Conservation (phyloP, 164 flowering plant species). For the Cinnamomum micranthum region DNA sequence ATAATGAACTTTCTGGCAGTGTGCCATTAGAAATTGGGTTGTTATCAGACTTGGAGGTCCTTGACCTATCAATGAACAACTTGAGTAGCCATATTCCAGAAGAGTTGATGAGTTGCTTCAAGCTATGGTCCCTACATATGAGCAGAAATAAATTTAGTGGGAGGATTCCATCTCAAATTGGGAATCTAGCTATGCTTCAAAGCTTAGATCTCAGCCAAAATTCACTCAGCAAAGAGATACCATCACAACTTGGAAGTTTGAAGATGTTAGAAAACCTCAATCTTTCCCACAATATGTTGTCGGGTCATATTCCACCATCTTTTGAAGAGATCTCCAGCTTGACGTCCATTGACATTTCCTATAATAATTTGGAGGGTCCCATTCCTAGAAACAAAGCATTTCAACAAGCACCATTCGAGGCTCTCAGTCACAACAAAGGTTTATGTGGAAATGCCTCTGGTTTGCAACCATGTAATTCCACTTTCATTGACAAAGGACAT, state of each 20-base stretch:
- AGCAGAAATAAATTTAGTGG: slow-evolving; percentile 44
- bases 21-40: slow-evolving; percentile 26
- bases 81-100: slow-evolving; percentile 23
- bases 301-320: slow-evolving; percentile 39
- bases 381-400: not conserved
- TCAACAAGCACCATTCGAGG: not conserved
- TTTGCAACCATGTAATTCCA: slow-evolving; percentile 24
- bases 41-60: slow-evolving; percentile 15
- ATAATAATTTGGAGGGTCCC: slow-evolving; percentile 41
- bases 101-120: slow-evolving; percentile 23
- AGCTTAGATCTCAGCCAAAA: slow-evolving; percentile 56
- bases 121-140: slow-evolving; percentile 24
- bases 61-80: slow-evolving; percentile 29
- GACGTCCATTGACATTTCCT: slow-evolving; percentile 36
- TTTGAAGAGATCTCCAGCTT: slow-evolving; percentile 29
- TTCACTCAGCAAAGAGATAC: slow-evolving; percentile 43
- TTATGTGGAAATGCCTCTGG: slow-evolving; percentile 44
- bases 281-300: slow-evolving; percentile 46
- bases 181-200: slow-evolving; percentile 29
- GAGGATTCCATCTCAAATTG: slow-evolving; percentile 39
- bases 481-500: not conserved
- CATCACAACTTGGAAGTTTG: slow-evolving; percentile 35
- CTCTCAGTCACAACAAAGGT: slow-evolving; percentile 21
- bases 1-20: slow-evolving; percentile 29
- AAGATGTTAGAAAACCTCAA: slow-evolving; percentile 35